Conservation (phyloP, 257 asterid species). For the Nicotiana sylvestris region DNA sequence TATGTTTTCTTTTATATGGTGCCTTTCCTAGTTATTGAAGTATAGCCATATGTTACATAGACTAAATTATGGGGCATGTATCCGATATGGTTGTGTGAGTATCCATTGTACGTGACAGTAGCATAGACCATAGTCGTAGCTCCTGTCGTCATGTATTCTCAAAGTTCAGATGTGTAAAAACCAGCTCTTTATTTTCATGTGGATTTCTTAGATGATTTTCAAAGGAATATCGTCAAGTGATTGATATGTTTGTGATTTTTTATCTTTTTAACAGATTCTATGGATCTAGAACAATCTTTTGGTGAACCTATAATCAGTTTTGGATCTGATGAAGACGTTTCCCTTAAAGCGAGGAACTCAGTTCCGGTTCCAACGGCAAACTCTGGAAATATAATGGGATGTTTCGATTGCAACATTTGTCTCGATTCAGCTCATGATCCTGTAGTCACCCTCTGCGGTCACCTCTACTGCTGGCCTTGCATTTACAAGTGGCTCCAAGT, state of each 20-base stretch:
- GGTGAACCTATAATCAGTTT: conserved; percentile 33
- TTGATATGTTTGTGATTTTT: neutral
- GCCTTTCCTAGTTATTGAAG: neutral
- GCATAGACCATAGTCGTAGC: neutral
- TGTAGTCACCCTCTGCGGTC: conserved; percentile 81
- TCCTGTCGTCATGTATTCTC: too few relatives aligned
- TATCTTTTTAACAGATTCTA: conserved; percentile 38
- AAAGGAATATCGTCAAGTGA: neutral
- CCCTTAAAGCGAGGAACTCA: conserved; percentile 35
- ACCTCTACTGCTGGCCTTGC: conserved; percentile 93
- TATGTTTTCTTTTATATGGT: neutral
- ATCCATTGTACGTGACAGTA: neutral
- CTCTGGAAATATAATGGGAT: conserved; percentile 45
- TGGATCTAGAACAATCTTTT: conserved; percentile 47
- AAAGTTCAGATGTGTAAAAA: neutral
- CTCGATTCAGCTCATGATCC: conserved; percentile 76
- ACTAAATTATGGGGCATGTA: neutral
- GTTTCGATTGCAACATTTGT: conserved; percentile 87
- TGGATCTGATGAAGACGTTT: conserved; percentile 33
- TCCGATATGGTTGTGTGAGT: neutral
- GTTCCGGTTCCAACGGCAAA: conserved; percentile 23
- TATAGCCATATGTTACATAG: too few relatives aligned
- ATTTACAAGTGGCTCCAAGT: conserved; percentile 42
- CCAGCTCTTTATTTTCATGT: neutral
- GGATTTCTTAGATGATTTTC: neutral